Evolutionary conservation across 805 yeast genomes (phyloP), one percentile per base, ranked within the genome.

Genomic region (Wickerhamomyces canadensis): DNA sequence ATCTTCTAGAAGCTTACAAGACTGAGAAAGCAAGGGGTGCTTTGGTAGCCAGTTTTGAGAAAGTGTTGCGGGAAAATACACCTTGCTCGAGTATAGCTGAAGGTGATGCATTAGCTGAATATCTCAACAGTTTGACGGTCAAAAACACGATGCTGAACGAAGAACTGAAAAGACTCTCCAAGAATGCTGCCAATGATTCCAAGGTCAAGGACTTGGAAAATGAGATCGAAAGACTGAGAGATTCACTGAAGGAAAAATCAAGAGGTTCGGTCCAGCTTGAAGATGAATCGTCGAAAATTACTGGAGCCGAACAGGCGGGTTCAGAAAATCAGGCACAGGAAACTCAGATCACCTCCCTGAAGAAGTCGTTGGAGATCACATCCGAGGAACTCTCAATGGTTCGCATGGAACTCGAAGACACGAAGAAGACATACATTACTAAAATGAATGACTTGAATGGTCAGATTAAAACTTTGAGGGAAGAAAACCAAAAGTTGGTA

Each of bases 1-100:
- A 78, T 30, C 65, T 91, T 13, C 69, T 88, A 35, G 82, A 82
- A 31, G 96, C 98, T 0, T 93, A 86, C 62, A 84, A 87, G 53
- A 64, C 70, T 1, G 96, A 89, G 57, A 86, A 84, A 62, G 66
- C 72, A 34, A 83, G 80, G 49, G 64, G 71, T 2, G 80, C 74
- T 32, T 67, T 80, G 31, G 71, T 88, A 8, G 65, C 55, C 5
- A 52, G 64, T 0, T 82, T 89, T 48, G 96, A 87, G 53, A 76
- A 65, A 38, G 73, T 83, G 12, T 62, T 91, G 41, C 68, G 74
- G 35, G 97, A 91, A 50, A 62, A 74, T 45, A 89, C 97, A 0
- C 98, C 98, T 0, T 71, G 85, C 34, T 70, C 84, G 1, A 72
- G 80, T 25, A 76, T 93, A 17, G 64, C 80, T 1, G 96, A 91